Conservation (phyloP, 345 rosid species). For the Acer negundo region DNA sequence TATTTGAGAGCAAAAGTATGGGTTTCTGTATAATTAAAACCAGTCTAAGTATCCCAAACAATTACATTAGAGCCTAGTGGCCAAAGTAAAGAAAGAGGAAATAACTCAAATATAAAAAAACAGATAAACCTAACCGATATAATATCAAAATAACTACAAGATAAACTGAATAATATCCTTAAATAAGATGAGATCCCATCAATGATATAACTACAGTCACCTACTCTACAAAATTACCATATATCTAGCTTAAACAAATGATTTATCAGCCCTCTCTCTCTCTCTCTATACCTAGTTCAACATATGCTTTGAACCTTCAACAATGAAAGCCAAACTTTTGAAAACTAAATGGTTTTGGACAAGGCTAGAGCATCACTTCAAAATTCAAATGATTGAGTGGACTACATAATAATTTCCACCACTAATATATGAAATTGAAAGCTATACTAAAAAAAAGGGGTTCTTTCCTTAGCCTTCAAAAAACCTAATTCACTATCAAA, state of each 20-base stretch:
- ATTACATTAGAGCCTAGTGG: not conserved
- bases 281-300: not conserved
- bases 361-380: not conserved
- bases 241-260: not conserved
- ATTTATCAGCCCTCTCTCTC: not conserved
- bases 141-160: not conserved
- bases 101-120: not conserved
- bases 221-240: no score
- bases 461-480: not conserved
- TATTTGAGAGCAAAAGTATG: not conserved
- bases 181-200: not conserved
- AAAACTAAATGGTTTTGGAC: not conserved
- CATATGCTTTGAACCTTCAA: not conserved
- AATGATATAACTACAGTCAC: not conserved
- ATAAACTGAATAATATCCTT: not conserved
- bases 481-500: not conserved
- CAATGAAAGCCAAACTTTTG: not conserved
- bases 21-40: not conserved
- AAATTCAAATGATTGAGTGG: not conserved
- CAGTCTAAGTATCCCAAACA: not conserved
- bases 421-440: not conserved
- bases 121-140: not conserved
- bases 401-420: not conserved
- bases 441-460: not conserved
- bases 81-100: not conserved